Evolutionary conservation across 495 filamentous ascomycete species (phyloP).

Genomic region (Trichocladium uniseriatum): DNA sequence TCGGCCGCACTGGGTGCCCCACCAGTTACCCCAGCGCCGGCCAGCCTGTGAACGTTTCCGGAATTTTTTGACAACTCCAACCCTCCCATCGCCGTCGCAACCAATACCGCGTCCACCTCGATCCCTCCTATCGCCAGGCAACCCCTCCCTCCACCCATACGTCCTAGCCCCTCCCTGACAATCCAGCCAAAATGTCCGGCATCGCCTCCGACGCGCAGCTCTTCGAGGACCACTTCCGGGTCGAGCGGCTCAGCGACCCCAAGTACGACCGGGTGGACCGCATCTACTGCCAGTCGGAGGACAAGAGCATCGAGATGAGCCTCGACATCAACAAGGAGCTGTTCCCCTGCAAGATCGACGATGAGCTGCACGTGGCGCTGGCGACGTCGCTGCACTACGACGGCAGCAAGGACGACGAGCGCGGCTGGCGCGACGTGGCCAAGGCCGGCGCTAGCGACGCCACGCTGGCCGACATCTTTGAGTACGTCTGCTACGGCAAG

Average conservation of each 20-base stretch:
- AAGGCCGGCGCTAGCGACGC: constrained; percentile 48
- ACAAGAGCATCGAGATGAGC: constrained; percentile 54
- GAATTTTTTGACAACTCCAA: constrained; percentile 4
- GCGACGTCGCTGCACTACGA: constrained; percentile 80
- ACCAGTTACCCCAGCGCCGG: not conserved
- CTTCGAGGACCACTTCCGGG: constrained; percentile 84
- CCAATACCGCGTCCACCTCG: too few species aligned
- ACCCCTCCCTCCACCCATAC: not conserved
- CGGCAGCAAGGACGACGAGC: constrained; percentile 58
- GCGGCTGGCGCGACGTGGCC: constrained; percentile 71
- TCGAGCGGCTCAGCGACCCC: constrained; percentile 63
- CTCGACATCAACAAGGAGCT: constrained; percentile 95
- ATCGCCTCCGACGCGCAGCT: constrained; percentile 70
- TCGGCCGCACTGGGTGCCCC: not conserved
- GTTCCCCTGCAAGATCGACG: constrained; percentile 63
- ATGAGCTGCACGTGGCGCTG: constrained; percentile 67
- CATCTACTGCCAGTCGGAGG: constrained; percentile 61
- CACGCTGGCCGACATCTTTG: constrained; percentile 81
- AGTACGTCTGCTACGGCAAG: constrained; percentile 97
- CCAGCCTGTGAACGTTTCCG: not conserved
- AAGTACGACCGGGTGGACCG: constrained; percentile 96
- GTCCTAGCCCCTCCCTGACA: not conserved
- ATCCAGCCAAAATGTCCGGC: constrained; percentile 34
- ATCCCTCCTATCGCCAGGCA: not conserved
- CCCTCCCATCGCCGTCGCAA: not conserved